Conservation (phyloP, 2,329 filamentous ascomycete genomes). For the Aspergillus cejpii region DNA sequence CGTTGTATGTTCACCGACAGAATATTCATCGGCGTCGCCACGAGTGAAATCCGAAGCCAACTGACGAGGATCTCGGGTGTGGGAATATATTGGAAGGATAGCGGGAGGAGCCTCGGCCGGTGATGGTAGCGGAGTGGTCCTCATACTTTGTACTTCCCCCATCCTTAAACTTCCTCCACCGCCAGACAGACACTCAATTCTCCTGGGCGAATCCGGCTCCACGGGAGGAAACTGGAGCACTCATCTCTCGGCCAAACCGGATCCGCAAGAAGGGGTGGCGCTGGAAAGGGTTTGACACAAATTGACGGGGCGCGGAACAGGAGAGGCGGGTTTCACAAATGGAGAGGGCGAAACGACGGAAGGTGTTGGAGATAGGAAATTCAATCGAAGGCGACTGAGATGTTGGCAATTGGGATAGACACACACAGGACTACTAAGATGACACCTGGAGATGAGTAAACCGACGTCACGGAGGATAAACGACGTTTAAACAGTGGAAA, state of each 20-base stretch:
- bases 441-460: too few species aligned
- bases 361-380: conserved; percentile 4
- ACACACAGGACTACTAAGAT: too few species aligned
- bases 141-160: conserved; percentile 35
- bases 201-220: conserved; percentile 30
- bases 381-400: too few species aligned
- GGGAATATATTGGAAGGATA: conserved; percentile 22
- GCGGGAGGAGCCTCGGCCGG: conserved; percentile 34
- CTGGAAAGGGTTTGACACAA: conserved; percentile 3
- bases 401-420: too few species aligned
- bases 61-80: conserved; percentile 22
- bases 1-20: conserved; percentile 11
- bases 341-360: not conserved
- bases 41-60: conserved; percentile 18
- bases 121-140: conserved; percentile 37
- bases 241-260: conserved; percentile 33
- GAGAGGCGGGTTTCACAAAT: too few species aligned
- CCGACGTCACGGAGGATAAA: too few species aligned
- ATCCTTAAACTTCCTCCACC: conserved; percentile 30
- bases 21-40: conserved; percentile 14
- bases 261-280: conserved; percentile 12
- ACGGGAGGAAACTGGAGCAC: conserved; percentile 24
- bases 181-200: conserved; percentile 28
- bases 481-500: conserved; percentile 4
- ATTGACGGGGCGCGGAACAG: too few species aligned